Evolutionary conservation across 1,139 yeast species (phyloP).

Genomic region (Yamadazyma diddensiae): DNA sequence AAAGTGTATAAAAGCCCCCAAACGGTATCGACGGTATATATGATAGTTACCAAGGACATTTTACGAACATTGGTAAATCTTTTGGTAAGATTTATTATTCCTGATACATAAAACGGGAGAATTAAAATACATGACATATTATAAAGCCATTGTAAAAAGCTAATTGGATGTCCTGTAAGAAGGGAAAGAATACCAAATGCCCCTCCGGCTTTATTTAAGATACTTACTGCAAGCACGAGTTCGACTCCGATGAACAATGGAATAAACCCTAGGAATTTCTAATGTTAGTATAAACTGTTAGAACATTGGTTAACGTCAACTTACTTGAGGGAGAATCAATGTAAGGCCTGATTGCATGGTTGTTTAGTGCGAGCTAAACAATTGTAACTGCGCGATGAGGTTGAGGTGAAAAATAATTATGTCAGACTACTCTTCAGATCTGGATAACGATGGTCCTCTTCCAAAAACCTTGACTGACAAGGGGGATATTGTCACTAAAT

Average conservation of each 20-base stretch:
- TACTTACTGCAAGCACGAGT: conserved; percentile 69
- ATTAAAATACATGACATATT: conserved; percentile 64
- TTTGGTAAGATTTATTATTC: conserved; percentile 43
- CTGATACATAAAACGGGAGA: conserved; percentile 66
- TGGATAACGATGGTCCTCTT: conserved; percentile 1
- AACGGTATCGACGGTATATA: conserved; percentile 66
- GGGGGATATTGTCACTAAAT: conserved; percentile 58
- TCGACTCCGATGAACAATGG: conserved; percentile 91
- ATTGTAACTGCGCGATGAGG: conserved; percentile 1
- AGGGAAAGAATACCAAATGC: conserved; percentile 82
- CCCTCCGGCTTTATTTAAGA: conserved; percentile 88
- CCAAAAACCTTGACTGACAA: conserved; percentile 39
- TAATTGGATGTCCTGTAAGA: conserved; percentile 85
- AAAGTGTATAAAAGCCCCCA: conserved; percentile 67
- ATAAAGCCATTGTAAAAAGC: conserved; percentile 78
- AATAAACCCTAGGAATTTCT: conserved; percentile 57
- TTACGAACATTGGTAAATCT: conserved; percentile 33
- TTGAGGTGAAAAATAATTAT: not conserved
- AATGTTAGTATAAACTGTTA: conserved; percentile 5
- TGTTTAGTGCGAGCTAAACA: not conserved
- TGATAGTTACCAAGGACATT: conserved; percentile 59
- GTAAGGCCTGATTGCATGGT: conserved; percentile 3
- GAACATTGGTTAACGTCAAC: conserved; percentile 1
- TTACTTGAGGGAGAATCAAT: conserved; percentile 11
- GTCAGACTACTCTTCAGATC: conserved; percentile 1